Conservation (phyloP, 2,329 filamentous ascomycete genomes). For the Alternaria conjuncta region DNA sequence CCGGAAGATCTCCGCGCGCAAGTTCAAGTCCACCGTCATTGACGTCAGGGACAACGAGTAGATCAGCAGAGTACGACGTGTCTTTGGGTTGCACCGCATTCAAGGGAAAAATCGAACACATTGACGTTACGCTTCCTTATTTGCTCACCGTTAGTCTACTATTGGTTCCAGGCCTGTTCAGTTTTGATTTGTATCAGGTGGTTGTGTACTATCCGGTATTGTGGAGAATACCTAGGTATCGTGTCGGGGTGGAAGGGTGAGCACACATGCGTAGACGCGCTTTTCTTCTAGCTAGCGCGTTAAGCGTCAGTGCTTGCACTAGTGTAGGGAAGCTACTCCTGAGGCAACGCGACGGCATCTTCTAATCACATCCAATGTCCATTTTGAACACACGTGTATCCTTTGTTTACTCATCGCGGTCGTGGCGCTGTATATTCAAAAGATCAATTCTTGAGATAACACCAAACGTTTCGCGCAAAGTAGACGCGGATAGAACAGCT, state of each 20-base stretch:
- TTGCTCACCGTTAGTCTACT: not conserved
- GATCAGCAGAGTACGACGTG: constrained; percentile 4
- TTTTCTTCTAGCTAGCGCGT: not conserved
- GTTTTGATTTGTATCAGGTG: not conserved
- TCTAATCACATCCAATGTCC: not conserved
- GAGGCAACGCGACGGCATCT: not conserved
- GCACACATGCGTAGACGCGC: too few species aligned
- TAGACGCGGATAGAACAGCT: not conserved
- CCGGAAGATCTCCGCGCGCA: constrained; percentile 58
- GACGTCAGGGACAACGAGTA: constrained; percentile 69
- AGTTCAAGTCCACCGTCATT: constrained; percentile 62
- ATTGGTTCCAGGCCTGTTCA: not conserved
- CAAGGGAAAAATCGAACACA: not conserved
- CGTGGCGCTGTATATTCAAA: not conserved
- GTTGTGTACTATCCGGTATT: not conserved
- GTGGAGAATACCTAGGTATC: not conserved
- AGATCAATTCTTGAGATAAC: not conserved
- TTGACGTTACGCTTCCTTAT: not conserved
- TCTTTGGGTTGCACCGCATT: not conserved
- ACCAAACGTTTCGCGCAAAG: not conserved
- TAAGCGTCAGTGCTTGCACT: not conserved
- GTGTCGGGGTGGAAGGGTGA: not conserved
- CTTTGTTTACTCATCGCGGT: not conserved
- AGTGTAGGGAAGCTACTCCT: not conserved
- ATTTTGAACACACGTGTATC: not conserved